Evolutionary conservation across 345 rosid species (phyloP), one percentile per base, ranked within the genome.

Genomic region (Citrus inodora): DNA sequence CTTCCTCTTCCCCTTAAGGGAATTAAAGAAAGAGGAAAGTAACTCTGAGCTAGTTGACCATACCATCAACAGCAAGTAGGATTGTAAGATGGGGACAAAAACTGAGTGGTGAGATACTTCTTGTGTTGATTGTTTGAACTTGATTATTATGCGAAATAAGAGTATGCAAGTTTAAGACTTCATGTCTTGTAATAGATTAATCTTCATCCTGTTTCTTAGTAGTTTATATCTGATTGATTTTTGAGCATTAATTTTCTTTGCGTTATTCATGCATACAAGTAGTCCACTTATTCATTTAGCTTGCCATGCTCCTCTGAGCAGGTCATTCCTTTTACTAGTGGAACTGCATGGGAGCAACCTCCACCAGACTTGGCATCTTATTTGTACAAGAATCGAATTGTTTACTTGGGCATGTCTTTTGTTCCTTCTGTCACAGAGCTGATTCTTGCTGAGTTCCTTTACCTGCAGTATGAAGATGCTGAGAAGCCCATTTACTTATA

Each of bases 341-440:
- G 94, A 82, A 87, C 88, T 88, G 92, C 93, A 16, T 89, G 87
- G 83, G 97, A 90, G 84, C 97, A 92, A 82, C 98, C 99, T 77
- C 98, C 99, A 59, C 98, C 98, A 21, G 97, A 93, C 84, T 82
- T 95, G 70, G 94, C 98, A 30, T 93, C 98, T 5, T 92, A 92
- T 85, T 80, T 96, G 80, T 90, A 83, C 85, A 91, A 91, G 82
- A 88, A 91, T 62, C 84, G 97, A 48, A 96, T 96, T 80, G 95
- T 96, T 37, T 96, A 96, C 86, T 81, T 96, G 90, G 99, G 98
- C 76, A 92, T 93, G 98, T 88, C 94, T 76, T 96, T 93, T 80
- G 92, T 93, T 83, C 99, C 99, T 76, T 86, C 93, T 48, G 98
- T 93, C 64, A 92, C 94, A 13, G 97, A 96, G 90, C 72, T 96